Evolutionary conservation across 352 stramenopile genomes (phyloP), one percentile per base, ranked within the genome.

Genomic region (Thraustochytrium sp.): DNA sequence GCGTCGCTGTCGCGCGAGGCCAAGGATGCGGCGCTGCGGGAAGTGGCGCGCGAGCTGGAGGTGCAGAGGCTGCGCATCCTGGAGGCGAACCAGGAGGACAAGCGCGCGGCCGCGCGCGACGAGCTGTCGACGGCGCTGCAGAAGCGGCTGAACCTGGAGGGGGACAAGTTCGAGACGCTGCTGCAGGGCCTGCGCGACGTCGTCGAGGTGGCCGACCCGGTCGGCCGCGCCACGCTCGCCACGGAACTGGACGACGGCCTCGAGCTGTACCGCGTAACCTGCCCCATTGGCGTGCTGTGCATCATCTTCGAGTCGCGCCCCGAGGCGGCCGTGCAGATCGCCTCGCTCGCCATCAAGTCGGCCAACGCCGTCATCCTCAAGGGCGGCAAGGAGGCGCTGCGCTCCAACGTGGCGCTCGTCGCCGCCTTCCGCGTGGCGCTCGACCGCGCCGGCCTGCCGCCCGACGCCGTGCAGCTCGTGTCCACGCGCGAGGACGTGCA

Each of bases 231-330:
- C 87, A 76, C 93, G 42, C 93, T 90, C 64, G 88, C 88, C 63
- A 96, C 88, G 11, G 96, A 98, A 88, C 76, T 98, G 3, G 91
- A 93, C 0, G 92, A 92, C 48, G 94, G 95, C 26, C 88, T 98
- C n/a, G 87, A 95, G 23, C 89, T 98, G 46, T 93, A 95, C 62
- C 92, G 98, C 82, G 94, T 97, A 74, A 98, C 95, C 3, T 91
- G 94, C 0, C 93, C 96, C 21, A 98, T 99, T 85, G 96, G 97
- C 37, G 96, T 99, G 38, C 86, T 99, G 9, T 94, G 98, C 76
- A 95, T 99, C 56, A 97, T 99, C 83, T 99, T 99, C 84, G 97
- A 99, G 88, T 97, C 92, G 76, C 89, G 97, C 21, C 97, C 97
- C 16, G 96, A 99, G 87, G 98, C 88, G 13, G 90, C 92, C 82